These are phyloP conservation scores for Rubus idaeus DNA, from an alignment of 306 rosid species.

Conservation along the genomic window DNA sequence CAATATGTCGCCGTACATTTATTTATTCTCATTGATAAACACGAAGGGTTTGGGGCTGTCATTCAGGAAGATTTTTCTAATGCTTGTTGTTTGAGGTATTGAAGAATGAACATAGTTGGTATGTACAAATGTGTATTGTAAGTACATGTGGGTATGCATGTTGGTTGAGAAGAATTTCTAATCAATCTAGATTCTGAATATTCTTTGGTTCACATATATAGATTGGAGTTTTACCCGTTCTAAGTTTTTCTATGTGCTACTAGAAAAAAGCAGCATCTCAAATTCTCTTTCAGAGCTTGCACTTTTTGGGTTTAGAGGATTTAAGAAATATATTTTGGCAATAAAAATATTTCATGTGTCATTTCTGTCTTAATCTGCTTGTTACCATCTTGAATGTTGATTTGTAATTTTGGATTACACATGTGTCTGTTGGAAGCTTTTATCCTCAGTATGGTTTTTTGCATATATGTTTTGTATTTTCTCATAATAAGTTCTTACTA, in stretches of 20 bases:
- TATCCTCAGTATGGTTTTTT: constrained; percentile 1
- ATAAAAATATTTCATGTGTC: not conserved
- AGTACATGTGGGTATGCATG: not conserved
- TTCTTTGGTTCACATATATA: constrained; percentile 3
- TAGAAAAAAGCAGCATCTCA: not conserved
- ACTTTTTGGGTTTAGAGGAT: too few species aligned
- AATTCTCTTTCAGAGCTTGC: too few species aligned
- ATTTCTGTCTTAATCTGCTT: not conserved
- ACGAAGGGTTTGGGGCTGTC: not conserved
- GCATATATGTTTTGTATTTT: not conserved
- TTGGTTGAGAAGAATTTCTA: not conserved
- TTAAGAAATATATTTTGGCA: not conserved
- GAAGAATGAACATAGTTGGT: not conserved
- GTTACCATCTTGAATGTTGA: not conserved
- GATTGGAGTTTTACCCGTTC: not conserved
- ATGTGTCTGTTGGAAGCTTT: constrained; percentile 2
- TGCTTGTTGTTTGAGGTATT: not conserved
- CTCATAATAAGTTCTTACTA: constrained; percentile 30
- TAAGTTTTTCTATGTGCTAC: not conserved
- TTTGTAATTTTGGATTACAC: constrained; percentile 14
- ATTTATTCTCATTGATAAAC: not conserved
- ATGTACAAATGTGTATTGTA: not conserved
- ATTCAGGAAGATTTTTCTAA: not conserved
- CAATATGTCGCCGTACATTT: too few species aligned
- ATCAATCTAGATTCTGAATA: not conserved